phyloP scores from a whole-genome alignment of 331 rosid species.

The Erythrophleum ivorense region DNA sequence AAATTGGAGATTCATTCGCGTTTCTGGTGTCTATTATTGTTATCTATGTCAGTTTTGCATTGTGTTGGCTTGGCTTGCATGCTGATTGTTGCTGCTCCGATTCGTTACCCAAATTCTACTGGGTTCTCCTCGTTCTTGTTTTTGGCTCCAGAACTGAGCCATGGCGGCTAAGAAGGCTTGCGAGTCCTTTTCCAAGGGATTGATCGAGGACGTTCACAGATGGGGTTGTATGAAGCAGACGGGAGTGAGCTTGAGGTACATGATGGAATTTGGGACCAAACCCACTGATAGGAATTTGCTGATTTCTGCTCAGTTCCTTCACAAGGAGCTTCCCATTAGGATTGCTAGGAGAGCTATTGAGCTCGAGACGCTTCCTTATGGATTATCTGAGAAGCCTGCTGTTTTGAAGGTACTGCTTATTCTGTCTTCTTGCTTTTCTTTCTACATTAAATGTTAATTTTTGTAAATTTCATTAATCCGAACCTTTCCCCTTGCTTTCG shows the following conservation, averaged over 20 bases:
- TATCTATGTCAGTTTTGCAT: conserved; percentile 32
- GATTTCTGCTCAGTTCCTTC: conserved; percentile 76
- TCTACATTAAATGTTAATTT: background rate
- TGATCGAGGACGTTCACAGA: conserved; percentile 68
- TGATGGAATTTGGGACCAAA: conserved; percentile 81
- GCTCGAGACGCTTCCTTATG: conserved; percentile 70
- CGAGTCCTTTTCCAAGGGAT: conserved; percentile 60
- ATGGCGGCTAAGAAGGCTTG: conserved; percentile 69
- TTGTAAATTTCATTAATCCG: background rate
- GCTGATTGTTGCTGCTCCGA: conserved; percentile 12
- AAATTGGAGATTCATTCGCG: background rate
- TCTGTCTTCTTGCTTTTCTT: background rate
- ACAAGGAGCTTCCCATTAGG: conserved; percentile 78
- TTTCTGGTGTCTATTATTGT: background rate
- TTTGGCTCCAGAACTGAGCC: conserved; percentile 26
- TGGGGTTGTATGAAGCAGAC: conserved; percentile 82
- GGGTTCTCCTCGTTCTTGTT: conserved; percentile 18
- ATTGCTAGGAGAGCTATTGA: conserved; percentile 78
- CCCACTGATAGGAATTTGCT: conserved; percentile 54
- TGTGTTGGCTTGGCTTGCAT: conserved; percentile 32
- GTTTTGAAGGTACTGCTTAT: conserved; percentile 58
- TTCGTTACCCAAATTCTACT: background rate
- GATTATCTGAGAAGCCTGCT: conserved; percentile 68
- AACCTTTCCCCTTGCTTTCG: background rate
- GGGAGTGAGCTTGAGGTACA: conserved; percentile 79